A percentile compares a stretch with the other conserved stretches of the same genome.
phyloP scores from a whole-genome alignment of 164 flowering plant genomes.

The Amborella trichopoda region DNA sequence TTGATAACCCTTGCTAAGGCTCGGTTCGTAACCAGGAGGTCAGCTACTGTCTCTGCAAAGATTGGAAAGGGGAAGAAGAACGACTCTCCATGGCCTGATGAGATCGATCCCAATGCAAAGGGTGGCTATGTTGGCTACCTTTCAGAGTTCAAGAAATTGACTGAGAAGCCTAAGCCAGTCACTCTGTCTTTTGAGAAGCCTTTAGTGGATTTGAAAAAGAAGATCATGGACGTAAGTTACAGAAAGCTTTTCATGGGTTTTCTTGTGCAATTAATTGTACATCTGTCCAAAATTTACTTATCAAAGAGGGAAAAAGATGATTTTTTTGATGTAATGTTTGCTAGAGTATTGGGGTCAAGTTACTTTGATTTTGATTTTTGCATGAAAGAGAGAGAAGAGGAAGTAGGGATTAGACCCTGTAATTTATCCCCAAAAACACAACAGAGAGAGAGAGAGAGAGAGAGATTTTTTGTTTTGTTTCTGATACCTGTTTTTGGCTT shows the following conservation, averaged over 20 bases:
- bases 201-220: slow-evolving; percentile 18
- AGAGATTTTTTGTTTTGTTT: no score
- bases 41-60: slow-evolving; percentile 3
- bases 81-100: slow-evolving; percentile 14
- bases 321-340: no score
- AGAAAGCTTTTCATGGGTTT: not conserved
- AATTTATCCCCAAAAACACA: no score
- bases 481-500: no score
- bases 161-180: slow-evolving; percentile 24
- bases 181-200: slow-evolving; percentile 27
- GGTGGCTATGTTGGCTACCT: slow-evolving; percentile 14
- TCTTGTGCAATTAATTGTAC: no score
- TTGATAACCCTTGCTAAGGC: not conserved
- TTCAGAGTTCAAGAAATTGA: slow-evolving; percentile 18
- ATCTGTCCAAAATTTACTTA: no score
- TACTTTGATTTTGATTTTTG: no score
- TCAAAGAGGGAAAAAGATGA: no score
- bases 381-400: no score
- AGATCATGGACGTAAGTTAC: slow-evolving; percentile 14
- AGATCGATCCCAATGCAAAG: slow-evolving; percentile 14
- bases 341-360: no score
- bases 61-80: slow-evolving; percentile 15
- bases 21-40: slow-evolving; percentile 1
- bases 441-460: no score
- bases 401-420: no score